A percentile compares a stretch with the other conserved stretches of the same genome.
These are phyloP conservation scores for Ogataea nonfermentans DNA, from an alignment of 805 yeast genomes.

Conservation along the genomic window DNA sequence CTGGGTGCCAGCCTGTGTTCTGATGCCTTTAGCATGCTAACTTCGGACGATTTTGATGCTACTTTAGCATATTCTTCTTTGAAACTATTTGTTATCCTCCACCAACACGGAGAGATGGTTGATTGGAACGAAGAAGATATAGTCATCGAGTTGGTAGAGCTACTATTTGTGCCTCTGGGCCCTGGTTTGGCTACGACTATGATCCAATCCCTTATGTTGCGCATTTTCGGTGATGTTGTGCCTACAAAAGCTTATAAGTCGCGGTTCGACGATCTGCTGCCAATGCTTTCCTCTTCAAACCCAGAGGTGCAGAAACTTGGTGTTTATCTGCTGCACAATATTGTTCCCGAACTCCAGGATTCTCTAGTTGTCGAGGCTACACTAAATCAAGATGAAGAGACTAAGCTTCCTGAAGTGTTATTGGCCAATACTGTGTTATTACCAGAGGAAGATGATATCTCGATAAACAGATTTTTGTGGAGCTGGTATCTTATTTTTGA, in stretches of 20 bases:
- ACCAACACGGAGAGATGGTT: conserved; percentile 27
- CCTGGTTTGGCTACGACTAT: conserved; percentile 34
- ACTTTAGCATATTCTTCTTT: conserved; percentile 50
- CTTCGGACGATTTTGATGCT: conserved; percentile 20
- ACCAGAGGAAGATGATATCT: conserved; percentile 38
- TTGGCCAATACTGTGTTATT: conserved; percentile 37
- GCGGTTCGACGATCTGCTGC: conserved; percentile 37
- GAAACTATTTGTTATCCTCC: conserved; percentile 38
- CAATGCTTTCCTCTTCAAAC: conserved; percentile 28
- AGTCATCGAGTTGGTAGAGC: conserved; percentile 43
- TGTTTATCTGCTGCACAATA: conserved; percentile 36
- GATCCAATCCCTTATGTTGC: conserved; percentile 35
- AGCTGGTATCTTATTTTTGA: conserved; percentile 64
- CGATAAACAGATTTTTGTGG: conserved; percentile 51
- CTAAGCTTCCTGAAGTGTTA: conserved; percentile 42
- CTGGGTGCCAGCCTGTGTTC: conserved; percentile 39
- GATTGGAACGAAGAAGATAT: conserved; percentile 42
- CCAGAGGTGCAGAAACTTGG: conserved; percentile 45
- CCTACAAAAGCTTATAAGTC: conserved; percentile 34
- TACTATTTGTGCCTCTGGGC: conserved; percentile 28
- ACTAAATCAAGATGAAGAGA: conserved; percentile 40
- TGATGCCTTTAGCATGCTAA: conserved; percentile 44
- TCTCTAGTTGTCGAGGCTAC: conserved; percentile 62
- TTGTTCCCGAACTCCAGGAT: conserved; percentile 51
- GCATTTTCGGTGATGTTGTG: conserved; percentile 21